These are phyloP conservation scores for Paracoccidioides brasiliensis DNA, from an alignment of 2,329 filamentous ascomycete genomes.

Conservation along the genomic window DNA sequence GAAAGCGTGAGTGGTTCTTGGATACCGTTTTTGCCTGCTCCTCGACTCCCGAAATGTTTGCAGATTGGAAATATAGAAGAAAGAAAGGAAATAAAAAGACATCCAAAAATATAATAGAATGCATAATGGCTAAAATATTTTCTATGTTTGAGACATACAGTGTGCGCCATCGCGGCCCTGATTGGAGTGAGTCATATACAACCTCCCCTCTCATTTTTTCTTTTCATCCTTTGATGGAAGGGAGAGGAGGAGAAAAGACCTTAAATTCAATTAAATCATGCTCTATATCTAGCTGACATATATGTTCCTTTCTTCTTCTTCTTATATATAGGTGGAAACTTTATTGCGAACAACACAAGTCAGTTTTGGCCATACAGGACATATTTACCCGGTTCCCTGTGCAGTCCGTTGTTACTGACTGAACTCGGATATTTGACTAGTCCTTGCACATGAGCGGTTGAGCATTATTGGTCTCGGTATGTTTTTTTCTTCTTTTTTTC, in stretches of 20 bases:
- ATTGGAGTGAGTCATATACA: conserved; percentile 69
- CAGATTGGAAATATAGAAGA: background rate
- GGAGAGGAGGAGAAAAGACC: background rate
- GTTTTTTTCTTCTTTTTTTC: conserved; percentile 16
- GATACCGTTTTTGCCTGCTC: background rate
- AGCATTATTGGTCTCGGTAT: conserved; percentile 93
- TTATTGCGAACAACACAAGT: conserved; percentile 86
- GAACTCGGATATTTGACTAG: conserved; percentile 31
- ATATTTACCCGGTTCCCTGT: background rate
- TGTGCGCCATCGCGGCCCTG: conserved; percentile 88
- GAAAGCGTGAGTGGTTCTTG: conserved; percentile 59
- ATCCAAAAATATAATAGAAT: background rate
- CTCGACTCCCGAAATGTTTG: background rate
- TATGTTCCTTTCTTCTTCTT: conserved; percentile 1
- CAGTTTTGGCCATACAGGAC: conserved; percentile 22
- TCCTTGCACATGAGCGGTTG: conserved; percentile 93
- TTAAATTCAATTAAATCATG: background rate
- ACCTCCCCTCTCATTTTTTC: background rate
- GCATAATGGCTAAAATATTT: background rate
- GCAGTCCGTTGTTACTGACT: conserved; percentile 7
- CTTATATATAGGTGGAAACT: conserved; percentile 58
- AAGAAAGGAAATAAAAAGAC: background rate
- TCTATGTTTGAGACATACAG: conserved; percentile 35
- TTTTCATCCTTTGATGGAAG: background rate
- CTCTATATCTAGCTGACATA: background rate